Evolutionary conservation across 768 basidiomycete species (phyloP), one percentile per base, ranked within the genome.

Genomic region (Candolleomyces efflorescens): DNA sequence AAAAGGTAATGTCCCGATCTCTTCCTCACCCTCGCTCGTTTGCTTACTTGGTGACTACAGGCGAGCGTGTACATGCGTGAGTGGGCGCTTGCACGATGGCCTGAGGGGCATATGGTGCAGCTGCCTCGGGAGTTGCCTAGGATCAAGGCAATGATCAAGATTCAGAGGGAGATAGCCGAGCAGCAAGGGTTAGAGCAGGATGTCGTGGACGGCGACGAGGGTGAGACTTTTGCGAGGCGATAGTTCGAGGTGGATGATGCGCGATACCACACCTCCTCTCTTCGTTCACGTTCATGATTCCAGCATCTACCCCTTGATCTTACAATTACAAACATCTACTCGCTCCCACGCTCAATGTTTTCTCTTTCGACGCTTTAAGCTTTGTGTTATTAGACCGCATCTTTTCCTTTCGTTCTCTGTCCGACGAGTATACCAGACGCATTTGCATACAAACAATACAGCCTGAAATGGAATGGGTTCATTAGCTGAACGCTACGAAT

Each of bases 41-140:
- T 1, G 18, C 23, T 38, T 38, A 6, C 46, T 44, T 27, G 56
- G 48, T 52, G 18, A 46, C 22, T 24, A 23, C 13, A 96, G 88
- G 89, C 91, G 32, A 92, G 92, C 65, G 76, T 87, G 51, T 92
- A 83, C 71, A 87, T 94, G 65, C 82, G 89, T 27, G 81, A 86
- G 47, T 98, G 96, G 96, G 93, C 90, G 0, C 73, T 88, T 38
- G 82, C 82, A 24, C 80, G 84, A 27, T 95, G 90, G 91, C 65
- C 73, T 3, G 87, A 90, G 67, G 77, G 78, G 54, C 70, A 76
- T 0, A 77, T 79, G 45, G 86, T 91, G 17, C 76, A 83, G 32
- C 73, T 93, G 45, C 64, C 70, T 12, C 76, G 76, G 1, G 87
- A 90, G 63, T 76, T 92, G 9, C 78, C 81, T 2, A 73, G 71